Percentiles rank a stretch among this genome's conserved stretches.
phyloP scores from a whole-genome alignment of 805 yeast genomes.

The Wickerhamiella nectarea region DNA sequence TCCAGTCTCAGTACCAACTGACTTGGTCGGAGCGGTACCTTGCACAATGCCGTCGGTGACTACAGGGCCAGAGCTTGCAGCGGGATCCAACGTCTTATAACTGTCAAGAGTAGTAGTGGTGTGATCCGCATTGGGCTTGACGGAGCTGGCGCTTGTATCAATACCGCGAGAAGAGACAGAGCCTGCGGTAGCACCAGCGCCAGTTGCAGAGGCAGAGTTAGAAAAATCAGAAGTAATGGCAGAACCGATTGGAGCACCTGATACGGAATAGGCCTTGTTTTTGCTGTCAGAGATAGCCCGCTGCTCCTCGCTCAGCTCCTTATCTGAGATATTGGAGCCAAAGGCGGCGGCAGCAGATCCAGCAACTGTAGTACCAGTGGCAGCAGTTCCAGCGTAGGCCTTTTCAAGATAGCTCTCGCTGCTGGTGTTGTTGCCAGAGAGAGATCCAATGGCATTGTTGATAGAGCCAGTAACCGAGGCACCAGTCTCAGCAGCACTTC shows the following conservation, averaged over 20 bases:
- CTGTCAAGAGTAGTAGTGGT: neutral
- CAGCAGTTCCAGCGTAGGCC: conserved; percentile 4
- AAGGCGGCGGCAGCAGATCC: neutral
- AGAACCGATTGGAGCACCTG: neutral
- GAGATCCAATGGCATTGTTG: neutral
- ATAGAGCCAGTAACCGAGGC: neutral
- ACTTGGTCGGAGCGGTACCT: conserved; percentile 1
- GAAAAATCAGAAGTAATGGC: neutral
- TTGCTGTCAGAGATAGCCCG: neutral
- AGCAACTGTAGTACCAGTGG: conserved; percentile 3
- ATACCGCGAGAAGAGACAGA: too few species aligned
- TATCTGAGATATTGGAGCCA: neutral
- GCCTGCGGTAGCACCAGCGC: neutral
- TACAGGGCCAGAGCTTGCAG: neutral
- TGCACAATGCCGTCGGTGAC: conserved; percentile 5
- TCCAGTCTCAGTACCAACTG: conserved; percentile 3
- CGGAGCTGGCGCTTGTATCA: too few species aligned
- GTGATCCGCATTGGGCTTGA: too few species aligned
- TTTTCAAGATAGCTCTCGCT: neutral
- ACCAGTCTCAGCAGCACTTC: too few species aligned
- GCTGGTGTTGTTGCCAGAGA: neutral
- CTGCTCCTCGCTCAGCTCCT: neutral
- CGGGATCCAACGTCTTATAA: conserved; percentile 8
- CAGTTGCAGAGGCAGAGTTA: neutral
- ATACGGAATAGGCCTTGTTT: neutral